Percentiles rank a stretch among this genome's conserved stretches.
Conservation (phyloP, 2,329 filamentous ascomycete genomes). For the Hypoxylon sp. region DNA sequence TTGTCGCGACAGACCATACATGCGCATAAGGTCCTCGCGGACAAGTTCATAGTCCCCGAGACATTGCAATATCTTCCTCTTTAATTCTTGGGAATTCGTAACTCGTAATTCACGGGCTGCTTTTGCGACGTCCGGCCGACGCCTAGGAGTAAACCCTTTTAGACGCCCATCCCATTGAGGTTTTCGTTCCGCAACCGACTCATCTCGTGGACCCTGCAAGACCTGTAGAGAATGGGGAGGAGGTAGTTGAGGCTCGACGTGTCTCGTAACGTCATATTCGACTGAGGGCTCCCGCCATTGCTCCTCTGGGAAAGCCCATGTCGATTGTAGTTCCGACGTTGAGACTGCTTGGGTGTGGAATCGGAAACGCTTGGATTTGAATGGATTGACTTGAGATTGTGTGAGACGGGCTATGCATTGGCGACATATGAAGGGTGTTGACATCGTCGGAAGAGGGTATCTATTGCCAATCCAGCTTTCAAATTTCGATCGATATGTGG, state of each 20-base stretch:
- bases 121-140: background rate
- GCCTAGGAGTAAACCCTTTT: constrained; percentile 28
- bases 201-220: constrained; percentile 3
- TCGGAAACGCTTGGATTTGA: constrained; percentile 29
- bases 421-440: constrained; percentile 52
- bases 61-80: constrained; percentile 45
- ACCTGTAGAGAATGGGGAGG: background rate
- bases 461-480: constrained; percentile 18
- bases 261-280: constrained; percentile 8
- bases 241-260: background rate
- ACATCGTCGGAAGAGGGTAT: constrained; percentile 45
- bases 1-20: constrained; percentile 45
- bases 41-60: constrained; percentile 36
- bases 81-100: constrained; percentile 31
- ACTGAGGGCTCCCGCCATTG: background rate
- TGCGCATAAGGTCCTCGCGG: constrained; percentile 37
- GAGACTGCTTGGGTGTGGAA: constrained; percentile 39
- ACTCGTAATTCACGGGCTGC: constrained; percentile 8
- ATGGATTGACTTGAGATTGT: constrained; percentile 16
- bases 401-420: constrained; percentile 51
- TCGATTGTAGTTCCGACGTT: constrained; percentile 16
- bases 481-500: constrained; percentile 20
- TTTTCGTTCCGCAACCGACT: constrained; percentile 2
- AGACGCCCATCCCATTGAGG: constrained; percentile 3
- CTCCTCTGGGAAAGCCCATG: constrained; percentile 22